phyloP scores from a whole-genome alignment of 2,329 filamentous ascomycete genomes.

The Hymenoscyphus albidus region DNA sequence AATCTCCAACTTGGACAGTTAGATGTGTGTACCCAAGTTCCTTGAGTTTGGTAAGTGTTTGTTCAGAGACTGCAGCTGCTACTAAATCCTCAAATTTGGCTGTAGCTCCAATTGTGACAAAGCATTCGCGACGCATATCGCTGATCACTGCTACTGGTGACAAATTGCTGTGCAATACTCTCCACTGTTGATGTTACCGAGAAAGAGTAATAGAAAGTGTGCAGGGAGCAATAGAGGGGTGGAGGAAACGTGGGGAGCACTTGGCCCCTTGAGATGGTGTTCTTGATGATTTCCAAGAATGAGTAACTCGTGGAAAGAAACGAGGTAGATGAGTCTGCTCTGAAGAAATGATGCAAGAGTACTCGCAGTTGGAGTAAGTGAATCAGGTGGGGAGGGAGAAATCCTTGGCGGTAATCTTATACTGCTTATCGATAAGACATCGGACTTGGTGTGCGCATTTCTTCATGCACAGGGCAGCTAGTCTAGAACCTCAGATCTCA shows the following conservation, averaged over 20 bases:
- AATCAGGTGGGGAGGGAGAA: neutral
- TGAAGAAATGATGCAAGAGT: neutral
- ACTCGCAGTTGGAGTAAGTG: neutral
- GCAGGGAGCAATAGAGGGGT: neutral
- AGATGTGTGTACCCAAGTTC: conserved; percentile 65
- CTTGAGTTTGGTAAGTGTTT: conserved; percentile 60
- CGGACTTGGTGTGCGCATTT: neutral
- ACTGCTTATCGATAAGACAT: neutral
- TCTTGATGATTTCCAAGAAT: neutral
- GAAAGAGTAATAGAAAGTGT: neutral
- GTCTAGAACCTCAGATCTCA: neutral
- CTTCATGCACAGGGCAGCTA: neutral
- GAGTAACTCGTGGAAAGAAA: neutral
- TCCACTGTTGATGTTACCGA: neutral
- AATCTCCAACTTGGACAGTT: conserved; percentile 75
- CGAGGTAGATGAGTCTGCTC: neutral
- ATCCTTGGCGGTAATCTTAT: neutral
- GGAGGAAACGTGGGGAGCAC: neutral
- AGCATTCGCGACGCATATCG: conserved; percentile 46
- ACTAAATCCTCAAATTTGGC: conserved; percentile 75
- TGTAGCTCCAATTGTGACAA: conserved; percentile 91
- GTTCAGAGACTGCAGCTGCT: conserved; percentile 55
- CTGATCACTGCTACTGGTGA: neutral
- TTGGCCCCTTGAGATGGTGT: neutral
- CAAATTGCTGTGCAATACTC: neutral